Percentiles rank a stretch among this genome's conserved stretches.
Evolutionary conservation across 2,329 filamentous ascomycete genomes (phyloP).

Genomic region (Fusarium sp.): DNA sequence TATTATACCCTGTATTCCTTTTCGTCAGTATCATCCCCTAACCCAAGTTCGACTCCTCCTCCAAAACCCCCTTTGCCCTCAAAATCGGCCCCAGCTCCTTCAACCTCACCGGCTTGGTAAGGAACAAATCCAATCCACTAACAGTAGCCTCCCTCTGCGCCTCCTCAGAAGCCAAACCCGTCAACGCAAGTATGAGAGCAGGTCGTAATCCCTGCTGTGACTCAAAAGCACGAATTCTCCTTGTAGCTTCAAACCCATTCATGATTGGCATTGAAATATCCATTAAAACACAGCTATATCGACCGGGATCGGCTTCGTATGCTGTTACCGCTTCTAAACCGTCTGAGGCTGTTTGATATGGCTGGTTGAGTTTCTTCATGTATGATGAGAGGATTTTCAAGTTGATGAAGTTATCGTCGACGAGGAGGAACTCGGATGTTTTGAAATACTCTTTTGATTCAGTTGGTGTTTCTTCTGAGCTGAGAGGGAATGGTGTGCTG

Average conservation of each 20-base stretch:
- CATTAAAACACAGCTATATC: conserved; percentile 51
- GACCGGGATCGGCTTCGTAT: conserved; percentile 37
- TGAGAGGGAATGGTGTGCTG: conserved; percentile 10
- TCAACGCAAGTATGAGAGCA: conserved; percentile 62
- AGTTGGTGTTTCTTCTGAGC: conserved; percentile 17
- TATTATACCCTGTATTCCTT: not conserved
- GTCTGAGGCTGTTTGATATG: conserved; percentile 48
- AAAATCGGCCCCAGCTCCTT: conserved; percentile 50
- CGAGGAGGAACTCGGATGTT: conserved; percentile 47
- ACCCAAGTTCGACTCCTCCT: conserved; percentile 22
- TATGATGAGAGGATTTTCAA: conserved; percentile 49
- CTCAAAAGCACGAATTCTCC: conserved; percentile 63
- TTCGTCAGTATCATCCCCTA: not conserved
- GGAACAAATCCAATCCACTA: conserved; percentile 64
- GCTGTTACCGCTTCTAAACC: conserved; percentile 50
- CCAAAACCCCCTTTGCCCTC: conserved; percentile 26
- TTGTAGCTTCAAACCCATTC: conserved; percentile 63
- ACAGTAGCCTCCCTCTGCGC: conserved; percentile 64
- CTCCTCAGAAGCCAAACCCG: conserved; percentile 61
- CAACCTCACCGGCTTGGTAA: conserved; percentile 64
- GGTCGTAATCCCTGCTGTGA: conserved; percentile 53
- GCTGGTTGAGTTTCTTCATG: conserved; percentile 49
- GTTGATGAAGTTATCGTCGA: conserved; percentile 57
- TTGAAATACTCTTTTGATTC: conserved; percentile 1
- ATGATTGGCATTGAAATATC: conserved; percentile 70